Percentiles rank a stretch among this genome's conserved stretches.
phyloP scores from a whole-genome alignment of 352 stramenopile genomes.

The Globisporangium sylvaticum region DNA sequence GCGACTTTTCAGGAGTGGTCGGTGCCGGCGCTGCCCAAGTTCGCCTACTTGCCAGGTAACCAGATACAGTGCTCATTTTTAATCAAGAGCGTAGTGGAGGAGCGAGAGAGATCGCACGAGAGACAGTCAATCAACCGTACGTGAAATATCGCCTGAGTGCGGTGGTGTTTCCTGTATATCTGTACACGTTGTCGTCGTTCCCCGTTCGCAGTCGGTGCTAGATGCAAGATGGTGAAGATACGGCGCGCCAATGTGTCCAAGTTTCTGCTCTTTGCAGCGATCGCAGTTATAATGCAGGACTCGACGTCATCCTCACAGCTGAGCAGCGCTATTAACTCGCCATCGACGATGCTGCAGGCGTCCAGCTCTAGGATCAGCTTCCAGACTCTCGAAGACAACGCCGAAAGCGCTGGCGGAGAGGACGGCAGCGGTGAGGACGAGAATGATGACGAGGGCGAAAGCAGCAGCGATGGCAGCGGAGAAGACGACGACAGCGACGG shows the following conservation, averaged over 20 bases:
- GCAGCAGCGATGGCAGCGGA: background rate
- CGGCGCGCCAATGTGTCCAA: background rate
- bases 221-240: slow-evolving; percentile 3
- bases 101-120: too few species aligned
- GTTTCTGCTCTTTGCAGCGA: background rate
- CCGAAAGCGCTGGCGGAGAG: background rate
- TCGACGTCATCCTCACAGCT: background rate
- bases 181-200: background rate
- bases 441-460: background rate
- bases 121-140: too few species aligned
- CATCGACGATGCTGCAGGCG: background rate
- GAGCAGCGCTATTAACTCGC: background rate
- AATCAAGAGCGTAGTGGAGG: background rate
- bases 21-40: background rate
- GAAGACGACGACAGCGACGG: slow-evolving; percentile 4
- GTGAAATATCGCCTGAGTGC: background rate
- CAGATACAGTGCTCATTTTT: background rate
- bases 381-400: background rate
- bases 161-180: background rate
- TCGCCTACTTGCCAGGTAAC: background rate
- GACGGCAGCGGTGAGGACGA: background rate
- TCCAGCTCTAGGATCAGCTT: background rate
- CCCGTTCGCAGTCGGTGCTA: background rate
- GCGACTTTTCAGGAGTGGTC: slow-evolving; percentile 3
- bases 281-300: background rate